Evolutionary conservation across 2,329 filamentous ascomycete species (phyloP), one percentile per base, ranked within the genome.

Genomic region (Aspergillus tubingensis): DNA sequence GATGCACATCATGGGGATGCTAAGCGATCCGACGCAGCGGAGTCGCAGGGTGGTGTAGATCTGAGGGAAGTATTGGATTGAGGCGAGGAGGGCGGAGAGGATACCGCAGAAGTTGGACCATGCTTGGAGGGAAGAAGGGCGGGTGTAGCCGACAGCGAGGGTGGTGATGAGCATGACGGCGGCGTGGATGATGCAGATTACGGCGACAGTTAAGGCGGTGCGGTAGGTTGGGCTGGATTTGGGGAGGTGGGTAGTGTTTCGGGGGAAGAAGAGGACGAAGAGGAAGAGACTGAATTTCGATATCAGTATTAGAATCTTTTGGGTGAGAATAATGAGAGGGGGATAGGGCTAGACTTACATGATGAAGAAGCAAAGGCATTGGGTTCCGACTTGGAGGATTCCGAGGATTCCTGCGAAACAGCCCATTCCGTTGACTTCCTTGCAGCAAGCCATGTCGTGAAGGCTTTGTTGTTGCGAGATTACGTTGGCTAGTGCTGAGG

Each of bases 1-100:
- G 36, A 99, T 96, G 73, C 91, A 90, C 93, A 99, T 98, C 90
- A 97, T 98, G 4, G 92, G 89, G 59, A 99, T 95, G 71, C 92
- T 96, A 68, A 99, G 80, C 74, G 92, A 96, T 57, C 92, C 92
- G 2, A 96, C 90, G 69, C 93, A 89, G 73, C 94, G 90, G 60
- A 97, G 81, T 55, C 82, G 85, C 78, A 91, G 96, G 0, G 95
- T 99, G 55, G 91, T 97, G 79, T 88, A 92, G 65, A 99, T 96
- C 78, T 99, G 95, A 0, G 95, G 95, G 15, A 99, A 81, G 76
- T 98, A 99, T 78, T 99, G 95, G 21, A 98, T 85, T 0, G 86
- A 89, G 0, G 95, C 91, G 5, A 99, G 85, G 1, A 86, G 77
- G 0, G 91, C 90, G 17, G 91, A 88, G 74, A 91, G 86, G 61